These are phyloP conservation scores for Microcos paniculata DNA, from an alignment of 345 rosid species.

Conservation along the genomic window DNA sequence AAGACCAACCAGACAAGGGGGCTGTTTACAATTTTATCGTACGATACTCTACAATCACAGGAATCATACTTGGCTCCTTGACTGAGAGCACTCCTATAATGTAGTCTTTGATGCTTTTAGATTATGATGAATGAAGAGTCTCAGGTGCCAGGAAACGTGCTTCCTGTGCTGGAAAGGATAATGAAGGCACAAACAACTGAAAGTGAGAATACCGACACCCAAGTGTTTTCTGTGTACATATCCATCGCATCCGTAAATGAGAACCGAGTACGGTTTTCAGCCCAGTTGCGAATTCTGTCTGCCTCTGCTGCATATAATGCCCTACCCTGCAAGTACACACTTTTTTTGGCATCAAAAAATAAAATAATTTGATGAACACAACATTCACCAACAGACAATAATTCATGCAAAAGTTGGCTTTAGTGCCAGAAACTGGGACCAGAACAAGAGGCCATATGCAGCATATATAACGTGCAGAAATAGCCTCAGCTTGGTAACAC, in stretches of 20 bases:
- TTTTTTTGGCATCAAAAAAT: neutral
- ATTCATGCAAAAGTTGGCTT: neutral
- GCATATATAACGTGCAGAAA: neutral
- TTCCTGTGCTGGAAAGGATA: conserved; percentile 70
- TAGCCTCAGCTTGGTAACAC: neutral
- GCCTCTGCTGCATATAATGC: conserved; percentile 94
- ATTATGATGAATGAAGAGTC: neutral
- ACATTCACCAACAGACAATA: conserved; percentile 61
- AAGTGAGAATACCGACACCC: conserved; percentile 93
- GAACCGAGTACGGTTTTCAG: conserved; percentile 77
- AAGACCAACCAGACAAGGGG: neutral
- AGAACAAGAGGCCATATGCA: neutral
- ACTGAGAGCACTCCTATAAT: neutral
- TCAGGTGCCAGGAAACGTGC: conserved; percentile 62
- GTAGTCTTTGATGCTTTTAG: neutral
- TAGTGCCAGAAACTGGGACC: neutral
- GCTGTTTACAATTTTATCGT: neutral
- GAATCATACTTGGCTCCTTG: neutral
- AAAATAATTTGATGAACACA: conserved; percentile 48
- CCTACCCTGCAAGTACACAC: conserved; percentile 59
- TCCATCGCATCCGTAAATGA: conserved; percentile 93
- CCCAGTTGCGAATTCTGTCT: conserved; percentile 85
- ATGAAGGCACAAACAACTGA: conserved; percentile 95
- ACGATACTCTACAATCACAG: neutral
- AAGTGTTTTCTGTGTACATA: conserved; percentile 82